Percentiles rank a stretch among this genome's conserved stretches.
Evolutionary conservation across 169 alveolate genomes (phyloP).

Genomic region (Eimeria falciformis): DNA sequence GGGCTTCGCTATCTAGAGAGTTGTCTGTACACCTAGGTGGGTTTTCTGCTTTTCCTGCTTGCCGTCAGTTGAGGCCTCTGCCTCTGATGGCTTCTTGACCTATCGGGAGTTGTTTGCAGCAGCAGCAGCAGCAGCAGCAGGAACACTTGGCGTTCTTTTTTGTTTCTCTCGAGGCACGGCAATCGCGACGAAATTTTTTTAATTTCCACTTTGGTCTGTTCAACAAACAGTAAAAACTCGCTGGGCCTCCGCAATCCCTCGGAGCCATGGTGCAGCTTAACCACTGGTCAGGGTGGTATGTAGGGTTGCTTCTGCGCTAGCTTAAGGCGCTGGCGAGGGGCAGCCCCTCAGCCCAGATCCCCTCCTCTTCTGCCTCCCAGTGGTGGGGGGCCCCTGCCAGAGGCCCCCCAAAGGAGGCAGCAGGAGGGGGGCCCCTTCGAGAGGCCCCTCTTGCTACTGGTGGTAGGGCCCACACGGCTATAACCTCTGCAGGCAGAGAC

Average conservation of each 20-base stretch:
- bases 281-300: neutral
- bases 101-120: neutral
- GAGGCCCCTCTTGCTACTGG: neutral
- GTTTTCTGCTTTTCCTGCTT: no score
- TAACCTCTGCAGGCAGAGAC: constrained; percentile 71
- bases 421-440: neutral
- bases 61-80: no score
- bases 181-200: no score
- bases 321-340: neutral
- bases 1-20: no score
- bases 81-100: no score
- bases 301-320: neutral
- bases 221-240: neutral
- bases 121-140: constrained; percentile 2
- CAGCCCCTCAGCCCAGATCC: neutral
- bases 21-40: no score
- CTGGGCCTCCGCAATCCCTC: no score
- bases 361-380: neutral
- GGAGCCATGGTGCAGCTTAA: no score
- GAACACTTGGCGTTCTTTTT: neutral
- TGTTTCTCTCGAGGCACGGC: no score
- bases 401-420: neutral
- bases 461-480: constrained; percentile 63
- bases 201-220: no score
- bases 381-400: neutral